A percentile compares a stretch with the other conserved stretches of the same genome.
These are phyloP conservation scores for Rhododendron molle DNA, from an alignment of 148 eudicot genomes.

Conservation along the genomic window DNA sequence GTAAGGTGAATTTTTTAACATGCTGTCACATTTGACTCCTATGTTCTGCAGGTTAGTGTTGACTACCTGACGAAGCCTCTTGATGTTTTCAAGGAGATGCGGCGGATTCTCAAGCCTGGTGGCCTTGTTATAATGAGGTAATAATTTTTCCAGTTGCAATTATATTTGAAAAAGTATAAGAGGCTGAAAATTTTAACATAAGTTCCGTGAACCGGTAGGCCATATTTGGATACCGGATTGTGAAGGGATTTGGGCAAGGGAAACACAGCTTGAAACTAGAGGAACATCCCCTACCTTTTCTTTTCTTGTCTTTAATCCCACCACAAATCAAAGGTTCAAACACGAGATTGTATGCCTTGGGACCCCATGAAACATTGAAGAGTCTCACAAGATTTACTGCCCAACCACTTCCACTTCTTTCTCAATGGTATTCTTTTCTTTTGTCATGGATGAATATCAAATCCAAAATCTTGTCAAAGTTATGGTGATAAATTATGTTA, in stretches of 20 bases:
- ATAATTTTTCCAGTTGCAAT: conserved; percentile 12
- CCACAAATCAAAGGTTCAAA: not conserved
- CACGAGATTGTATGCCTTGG: not conserved
- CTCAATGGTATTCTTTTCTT: no score
- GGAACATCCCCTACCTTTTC: not conserved
- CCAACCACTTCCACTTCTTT: not conserved
- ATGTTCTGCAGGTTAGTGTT: conserved; percentile 73
- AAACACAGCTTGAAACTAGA: not conserved
- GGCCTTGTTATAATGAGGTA: conserved; percentile 96
- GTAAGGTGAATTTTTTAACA: not conserved
- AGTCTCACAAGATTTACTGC: not conserved
- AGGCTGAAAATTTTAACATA: not conserved
- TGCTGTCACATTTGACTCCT: conserved; percentile 4
- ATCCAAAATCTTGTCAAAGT: not conserved
- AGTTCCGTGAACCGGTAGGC: not conserved
- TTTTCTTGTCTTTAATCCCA: not conserved
- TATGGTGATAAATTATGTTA: not conserved
- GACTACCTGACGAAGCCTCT: conserved; percentile 91
- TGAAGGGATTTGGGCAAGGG: not conserved
- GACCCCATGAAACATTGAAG: not conserved
- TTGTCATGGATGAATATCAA: not conserved
- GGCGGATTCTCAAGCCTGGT: conserved; percentile 77
- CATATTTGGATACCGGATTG: not conserved
- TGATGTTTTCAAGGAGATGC: conserved; percentile 92
- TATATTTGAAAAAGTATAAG: not conserved